These are phyloP conservation scores for Ophiocordyceps camponoti-rufipedis DNA, from an alignment of 2,329 filamentous ascomycete species.

Conservation along the genomic window DNA sequence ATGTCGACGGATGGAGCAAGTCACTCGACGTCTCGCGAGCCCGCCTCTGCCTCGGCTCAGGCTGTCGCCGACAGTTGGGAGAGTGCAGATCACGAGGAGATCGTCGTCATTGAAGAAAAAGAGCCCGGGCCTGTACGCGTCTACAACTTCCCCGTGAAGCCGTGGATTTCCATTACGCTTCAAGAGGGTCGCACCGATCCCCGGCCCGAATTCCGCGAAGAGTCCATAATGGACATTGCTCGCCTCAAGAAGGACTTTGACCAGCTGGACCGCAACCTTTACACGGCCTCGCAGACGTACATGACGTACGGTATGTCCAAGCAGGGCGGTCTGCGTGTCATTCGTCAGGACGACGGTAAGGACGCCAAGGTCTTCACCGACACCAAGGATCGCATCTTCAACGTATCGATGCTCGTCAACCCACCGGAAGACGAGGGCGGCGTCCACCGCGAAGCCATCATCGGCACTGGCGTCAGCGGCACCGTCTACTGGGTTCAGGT, in stretches of 20 bases:
- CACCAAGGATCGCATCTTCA: constrained; percentile 87
- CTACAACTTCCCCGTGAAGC: constrained; percentile 91
- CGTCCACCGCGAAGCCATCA: constrained; percentile 57
- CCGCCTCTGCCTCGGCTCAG: constrained; percentile 22
- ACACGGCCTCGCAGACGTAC: constrained; percentile 74
- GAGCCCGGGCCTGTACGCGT: constrained; percentile 53
- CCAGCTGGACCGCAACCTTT: constrained; percentile 85
- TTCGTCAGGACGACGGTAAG: constrained; percentile 81
- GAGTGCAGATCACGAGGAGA: constrained; percentile 58
- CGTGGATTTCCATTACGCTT: constrained; percentile 80
- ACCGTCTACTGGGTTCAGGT: constrained; percentile 92
- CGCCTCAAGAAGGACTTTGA: constrained; percentile 95
- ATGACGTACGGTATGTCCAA: constrained; percentile 92
- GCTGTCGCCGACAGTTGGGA: constrained; percentile 77
- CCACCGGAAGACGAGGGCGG: constrained; percentile 33
- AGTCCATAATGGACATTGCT: constrained; percentile 80
- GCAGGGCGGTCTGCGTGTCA: constrained; percentile 80
- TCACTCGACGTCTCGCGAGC: constrained; percentile 21
- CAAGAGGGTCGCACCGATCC: constrained; percentile 35
- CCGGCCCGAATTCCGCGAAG: constrained; percentile 51
- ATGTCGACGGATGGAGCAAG: constrained; percentile 11
- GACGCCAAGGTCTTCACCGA: constrained; percentile 86
- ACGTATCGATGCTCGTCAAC: constrained; percentile 64
- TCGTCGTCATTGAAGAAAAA: constrained; percentile 47
- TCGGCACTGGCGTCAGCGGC: constrained; percentile 86